Base-by-base conservation (phyloP, 371 early-diverging fungal species). In the Mucor piriformis region DNA sequence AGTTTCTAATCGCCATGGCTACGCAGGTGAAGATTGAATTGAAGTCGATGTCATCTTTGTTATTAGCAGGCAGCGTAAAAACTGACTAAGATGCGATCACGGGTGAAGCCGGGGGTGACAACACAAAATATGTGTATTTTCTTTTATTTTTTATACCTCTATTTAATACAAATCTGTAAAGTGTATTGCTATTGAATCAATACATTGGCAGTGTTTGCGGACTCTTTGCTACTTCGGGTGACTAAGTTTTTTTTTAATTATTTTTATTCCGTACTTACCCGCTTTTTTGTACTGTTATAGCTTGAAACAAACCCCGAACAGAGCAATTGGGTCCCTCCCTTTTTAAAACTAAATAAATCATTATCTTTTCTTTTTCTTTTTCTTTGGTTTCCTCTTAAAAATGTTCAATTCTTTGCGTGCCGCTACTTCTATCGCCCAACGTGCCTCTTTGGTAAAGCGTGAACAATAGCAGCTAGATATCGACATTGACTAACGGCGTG, bases 381-480 rank as follows among this genome's bases (percentile, higher is more conserved):
- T 60, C 46, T 40, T 46, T 32, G 43, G 24, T 11, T 35, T 29
- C 8, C 32, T 27, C 58, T 27, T 47, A 46, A 74, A 48, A 59
- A 83, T 85, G 85, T 83, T 83, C 73, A 76, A 72, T 54, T 72
- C 82, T 53, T 64, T 85, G 53, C 71, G 78, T 61, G 70, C 82
- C 61, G 77, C 69, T 70, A 69, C 83, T 67, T 77, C 80, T 54
- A 52, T 80, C 43, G 74, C 82, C 61, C 69, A 74, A 58, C 74
- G 77, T 38, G 77, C 73, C 35, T 77, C 79, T 70, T 75, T 77
- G 78, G 85, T 85, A 82, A 76, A 40, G 0, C 21, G 12, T 25
- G 12, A 34, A 11, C 0, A 6, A 20, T 7, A 15, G 11, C n/a
- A 5, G 13, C n/a, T 3, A 21, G 8, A n/a, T 24, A 13, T 13